Evolutionary conservation across 768 basidiomycete species (phyloP).

Genomic region (Clavulina sp.): DNA sequence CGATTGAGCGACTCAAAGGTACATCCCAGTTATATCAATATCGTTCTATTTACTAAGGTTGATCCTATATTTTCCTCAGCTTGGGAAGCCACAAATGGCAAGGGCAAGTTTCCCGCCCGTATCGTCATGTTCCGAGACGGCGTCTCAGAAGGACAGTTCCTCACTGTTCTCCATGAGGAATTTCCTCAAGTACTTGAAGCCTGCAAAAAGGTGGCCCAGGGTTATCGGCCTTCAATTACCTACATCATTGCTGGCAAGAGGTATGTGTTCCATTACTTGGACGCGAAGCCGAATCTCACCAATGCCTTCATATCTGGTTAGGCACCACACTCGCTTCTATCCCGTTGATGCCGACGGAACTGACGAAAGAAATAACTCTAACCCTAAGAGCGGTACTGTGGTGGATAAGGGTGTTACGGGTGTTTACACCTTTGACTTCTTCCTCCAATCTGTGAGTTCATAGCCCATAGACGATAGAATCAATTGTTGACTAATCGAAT

Average conservation of each 20-base stretch:
- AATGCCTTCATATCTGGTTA: background rate
- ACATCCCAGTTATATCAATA: constrained; percentile 31
- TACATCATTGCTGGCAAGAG: constrained; percentile 74
- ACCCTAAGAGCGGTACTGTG: constrained; percentile 60
- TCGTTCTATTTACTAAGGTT: background rate
- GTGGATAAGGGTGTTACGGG: constrained; percentile 64
- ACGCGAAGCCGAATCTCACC: background rate
- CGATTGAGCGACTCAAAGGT: constrained; percentile 45
- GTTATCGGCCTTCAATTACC: constrained; percentile 46
- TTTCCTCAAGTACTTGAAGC: constrained; percentile 43
- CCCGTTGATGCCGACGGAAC: constrained; percentile 32
- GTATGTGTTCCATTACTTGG: background rate
- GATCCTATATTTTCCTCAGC: background rate
- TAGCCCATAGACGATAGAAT: no score
- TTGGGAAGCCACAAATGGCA: background rate
- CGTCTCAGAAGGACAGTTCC: constrained; percentile 46
- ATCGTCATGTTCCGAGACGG: constrained; percentile 61
- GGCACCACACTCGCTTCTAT: constrained; percentile 42
- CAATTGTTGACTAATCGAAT: no score
- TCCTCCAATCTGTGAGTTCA: constrained; percentile 19
- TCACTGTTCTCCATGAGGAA: constrained; percentile 40
- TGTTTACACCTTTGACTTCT: constrained; percentile 32
- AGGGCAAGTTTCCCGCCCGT: constrained; percentile 40
- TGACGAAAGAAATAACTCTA: constrained; percentile 38
- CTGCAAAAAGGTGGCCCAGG: constrained; percentile 34